Conservation (phyloP, 2,329 filamentous ascomycete species). For the Mycosphaerella sp. region DNA sequence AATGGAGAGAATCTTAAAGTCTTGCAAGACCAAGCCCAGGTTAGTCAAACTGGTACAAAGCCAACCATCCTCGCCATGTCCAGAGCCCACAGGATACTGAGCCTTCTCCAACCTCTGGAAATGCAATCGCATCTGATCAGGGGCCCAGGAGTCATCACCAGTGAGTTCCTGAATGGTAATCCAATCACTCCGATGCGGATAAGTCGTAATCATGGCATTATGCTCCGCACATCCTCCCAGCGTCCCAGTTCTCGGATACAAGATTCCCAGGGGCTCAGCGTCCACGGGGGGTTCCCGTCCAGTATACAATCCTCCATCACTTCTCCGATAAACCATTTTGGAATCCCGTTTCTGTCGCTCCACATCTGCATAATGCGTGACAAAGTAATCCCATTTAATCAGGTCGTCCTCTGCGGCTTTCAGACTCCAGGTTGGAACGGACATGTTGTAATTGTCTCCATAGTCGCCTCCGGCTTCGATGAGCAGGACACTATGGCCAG, state of each 20-base stretch:
- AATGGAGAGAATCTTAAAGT: constrained; percentile 50
- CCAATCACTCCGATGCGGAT: constrained; percentile 55
- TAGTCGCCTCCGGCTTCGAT: constrained; percentile 55
- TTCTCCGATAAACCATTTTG: constrained; percentile 51
- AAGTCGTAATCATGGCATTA: constrained; percentile 54
- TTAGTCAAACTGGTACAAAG: constrained; percentile 47
- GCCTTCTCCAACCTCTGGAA: constrained; percentile 49
- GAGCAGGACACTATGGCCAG: constrained; percentile 53
- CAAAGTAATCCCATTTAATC: constrained; percentile 58
- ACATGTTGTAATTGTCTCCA: constrained; percentile 40
- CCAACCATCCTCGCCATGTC: constrained; percentile 56
- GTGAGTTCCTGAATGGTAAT: constrained; percentile 52
- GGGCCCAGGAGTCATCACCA: constrained; percentile 54
- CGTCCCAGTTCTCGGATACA: constrained; percentile 53
- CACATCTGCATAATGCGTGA: constrained; percentile 48
- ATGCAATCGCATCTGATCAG: constrained; percentile 53
- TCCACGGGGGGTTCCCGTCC: constrained; percentile 50
- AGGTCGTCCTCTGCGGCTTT: constrained; percentile 51
- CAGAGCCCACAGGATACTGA: constrained; percentile 44
- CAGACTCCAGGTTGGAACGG: constrained; percentile 50
- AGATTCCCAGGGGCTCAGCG: constrained; percentile 48
- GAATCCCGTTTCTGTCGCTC: constrained; percentile 40
- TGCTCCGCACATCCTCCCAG: constrained; percentile 50
- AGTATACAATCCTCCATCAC: constrained; percentile 45
- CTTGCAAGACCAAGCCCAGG: constrained; percentile 46